Conservation (phyloP, 306 rosid genomes). For the Gleditsia sinensis region DNA sequence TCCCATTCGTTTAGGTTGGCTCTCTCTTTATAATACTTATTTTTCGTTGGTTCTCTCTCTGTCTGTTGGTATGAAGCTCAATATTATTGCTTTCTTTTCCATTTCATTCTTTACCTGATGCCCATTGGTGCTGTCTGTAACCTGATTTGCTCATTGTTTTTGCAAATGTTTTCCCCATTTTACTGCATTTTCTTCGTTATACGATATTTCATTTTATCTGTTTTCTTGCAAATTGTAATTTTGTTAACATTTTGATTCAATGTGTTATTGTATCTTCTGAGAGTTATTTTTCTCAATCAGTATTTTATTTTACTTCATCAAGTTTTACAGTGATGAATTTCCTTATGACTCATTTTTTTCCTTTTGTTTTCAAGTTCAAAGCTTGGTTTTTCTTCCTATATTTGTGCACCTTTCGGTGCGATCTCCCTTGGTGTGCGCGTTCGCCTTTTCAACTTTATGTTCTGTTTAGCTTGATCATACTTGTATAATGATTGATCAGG, state of each 20-base stretch:
- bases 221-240: constrained; percentile 15
- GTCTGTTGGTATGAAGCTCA: background rate
- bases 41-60: background rate
- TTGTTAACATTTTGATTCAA: background rate
- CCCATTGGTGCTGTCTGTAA: background rate
- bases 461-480: constrained; percentile 34
- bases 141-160: constrained; percentile 22
- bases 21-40: background rate
- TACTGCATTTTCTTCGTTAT: background rate
- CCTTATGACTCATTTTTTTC: background rate
- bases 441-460: background rate
- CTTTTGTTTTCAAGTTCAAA: constrained; percentile 27
- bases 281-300: background rate
- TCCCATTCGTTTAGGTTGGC: constrained; percentile 32
- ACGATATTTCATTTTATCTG: constrained; percentile 10
- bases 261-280: background rate
- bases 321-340: background rate
- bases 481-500: constrained; percentile 23
- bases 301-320: background rate
- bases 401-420: background rate
- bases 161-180: background rate
- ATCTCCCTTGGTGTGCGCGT: constrained; percentile 19
- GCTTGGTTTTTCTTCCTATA: background rate
- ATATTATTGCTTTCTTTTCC: background rate
- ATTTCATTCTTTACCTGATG: background rate